A percentile compares a stretch with the other conserved stretches of the same genome.
phyloP scores from a whole-genome alignment of 768 basidiomycete genomes.

The Termitomyces titanicus region DNA sequence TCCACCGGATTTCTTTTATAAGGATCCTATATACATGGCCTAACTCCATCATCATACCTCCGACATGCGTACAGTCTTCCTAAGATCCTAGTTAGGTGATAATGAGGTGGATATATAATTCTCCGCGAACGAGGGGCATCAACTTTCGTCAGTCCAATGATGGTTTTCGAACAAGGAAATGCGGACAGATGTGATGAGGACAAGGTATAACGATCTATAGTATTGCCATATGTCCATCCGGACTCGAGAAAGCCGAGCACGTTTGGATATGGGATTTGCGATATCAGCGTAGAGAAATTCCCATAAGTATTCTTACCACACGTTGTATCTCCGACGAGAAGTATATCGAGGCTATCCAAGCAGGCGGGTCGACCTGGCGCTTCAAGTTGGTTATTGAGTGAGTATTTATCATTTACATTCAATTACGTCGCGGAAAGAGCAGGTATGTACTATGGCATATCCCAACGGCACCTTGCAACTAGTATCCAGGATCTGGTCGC shows the following conservation, averaged over 20 bases:
- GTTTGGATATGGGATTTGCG: not conserved
- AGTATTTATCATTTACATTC: too few species aligned
- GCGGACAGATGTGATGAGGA: not conserved
- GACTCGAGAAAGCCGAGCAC: not conserved
- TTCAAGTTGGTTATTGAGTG: too few species aligned
- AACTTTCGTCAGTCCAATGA: not conserved
- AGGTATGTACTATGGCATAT: too few species aligned
- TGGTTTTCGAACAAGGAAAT: too few species aligned
- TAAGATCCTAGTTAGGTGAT: not conserved
- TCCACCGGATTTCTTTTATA: not conserved
- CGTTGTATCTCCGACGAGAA: not conserved
- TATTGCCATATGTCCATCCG: not conserved
- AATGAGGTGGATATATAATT: not conserved
- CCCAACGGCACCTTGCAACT: too few species aligned
- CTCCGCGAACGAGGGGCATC: not conserved
- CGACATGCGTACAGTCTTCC: not conserved
- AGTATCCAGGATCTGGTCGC: too few species aligned
- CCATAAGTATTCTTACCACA: too few species aligned
- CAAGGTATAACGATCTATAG: not conserved
- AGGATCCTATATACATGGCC: not conserved
- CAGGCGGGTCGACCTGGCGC: too few species aligned
- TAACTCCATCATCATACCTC: constrained; percentile 53
- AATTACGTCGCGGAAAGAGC: too few species aligned
- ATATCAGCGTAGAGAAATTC: too few species aligned
- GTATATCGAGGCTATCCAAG: too few species aligned